Evolutionary conservation across 176 grass and related monocot species (phyloP).

Genomic region (Rhynchospora pubera): DNA sequence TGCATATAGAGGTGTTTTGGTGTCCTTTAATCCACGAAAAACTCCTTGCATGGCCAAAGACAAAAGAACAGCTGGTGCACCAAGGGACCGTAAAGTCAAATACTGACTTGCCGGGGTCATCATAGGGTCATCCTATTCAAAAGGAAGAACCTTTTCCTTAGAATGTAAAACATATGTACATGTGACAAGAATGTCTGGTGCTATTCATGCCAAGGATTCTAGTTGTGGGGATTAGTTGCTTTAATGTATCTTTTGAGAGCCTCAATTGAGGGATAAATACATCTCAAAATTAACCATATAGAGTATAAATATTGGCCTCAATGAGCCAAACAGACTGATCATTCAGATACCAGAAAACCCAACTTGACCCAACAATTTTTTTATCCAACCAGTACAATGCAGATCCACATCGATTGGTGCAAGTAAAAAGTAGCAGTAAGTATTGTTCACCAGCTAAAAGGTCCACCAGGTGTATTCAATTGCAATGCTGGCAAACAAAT

Average conservation of each 20-base stretch:
- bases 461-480: not conserved
- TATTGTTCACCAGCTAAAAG: not conserved
- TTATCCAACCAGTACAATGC: not conserved
- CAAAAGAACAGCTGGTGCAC: slow-evolving; percentile 86
- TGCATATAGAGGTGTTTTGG: slow-evolving; percentile 81
- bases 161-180: not conserved
- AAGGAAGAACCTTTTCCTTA: not conserved
- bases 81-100: slow-evolving; percentile 74
- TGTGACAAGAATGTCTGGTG: too few relatives aligned
- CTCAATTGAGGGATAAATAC: not conserved
- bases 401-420: not conserved
- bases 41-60: slow-evolving; percentile 98
- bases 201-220: not conserved
- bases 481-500: not conserved
- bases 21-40: slow-evolving; percentile 94
- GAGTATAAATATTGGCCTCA: not conserved
- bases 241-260: not conserved
- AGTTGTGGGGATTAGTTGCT: not conserved
- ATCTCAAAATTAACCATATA: not conserved
- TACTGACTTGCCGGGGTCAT: slow-evolving; percentile 72
- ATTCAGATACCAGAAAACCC: not conserved
- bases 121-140: slow-evolving; percentile 67
- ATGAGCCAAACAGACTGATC: not conserved
- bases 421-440: not conserved
- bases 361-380: not conserved